Evolutionary conservation across 257 asterid genomes (phyloP).

Genomic region (Solanum corneliomulleri): DNA sequence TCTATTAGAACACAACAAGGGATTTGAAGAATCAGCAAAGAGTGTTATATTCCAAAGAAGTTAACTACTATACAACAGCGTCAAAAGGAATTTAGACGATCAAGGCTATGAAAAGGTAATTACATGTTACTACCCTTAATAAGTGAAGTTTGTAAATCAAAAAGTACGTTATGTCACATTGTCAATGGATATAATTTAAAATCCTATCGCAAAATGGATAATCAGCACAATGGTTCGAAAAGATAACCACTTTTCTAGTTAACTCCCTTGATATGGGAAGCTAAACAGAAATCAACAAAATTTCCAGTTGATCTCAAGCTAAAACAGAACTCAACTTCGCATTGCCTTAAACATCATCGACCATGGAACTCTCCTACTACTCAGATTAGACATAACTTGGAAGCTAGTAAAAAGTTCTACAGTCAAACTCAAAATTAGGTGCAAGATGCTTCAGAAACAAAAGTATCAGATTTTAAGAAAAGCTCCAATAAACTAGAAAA

Average conservation of each 20-base stretch:
- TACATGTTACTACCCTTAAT: background rate
- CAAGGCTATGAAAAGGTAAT: background rate
- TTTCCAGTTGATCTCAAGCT: background rate
- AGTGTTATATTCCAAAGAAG: background rate
- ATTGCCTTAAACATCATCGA: background rate
- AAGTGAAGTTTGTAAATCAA: background rate
- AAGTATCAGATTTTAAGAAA: background rate
- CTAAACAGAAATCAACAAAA: background rate
- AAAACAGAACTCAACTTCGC: background rate
- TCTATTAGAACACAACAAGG: slow-evolving; percentile 10
- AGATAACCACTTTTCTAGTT: background rate
- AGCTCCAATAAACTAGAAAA: background rate
- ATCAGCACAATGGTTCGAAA: background rate
- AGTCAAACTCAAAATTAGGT: background rate
- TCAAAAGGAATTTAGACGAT: background rate
- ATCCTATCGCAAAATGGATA: background rate
- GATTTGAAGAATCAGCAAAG: background rate
- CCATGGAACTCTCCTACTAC: background rate
- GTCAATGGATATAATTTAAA: background rate
- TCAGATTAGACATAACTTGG: background rate
- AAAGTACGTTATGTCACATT: background rate
- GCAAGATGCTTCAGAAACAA: background rate
- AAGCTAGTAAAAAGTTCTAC: background rate
- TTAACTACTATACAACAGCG: background rate
- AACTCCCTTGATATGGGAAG: background rate